Evolutionary conservation across 208 protist species (phyloP).

Genomic region (Jaenimonas drosophilae): DNA sequence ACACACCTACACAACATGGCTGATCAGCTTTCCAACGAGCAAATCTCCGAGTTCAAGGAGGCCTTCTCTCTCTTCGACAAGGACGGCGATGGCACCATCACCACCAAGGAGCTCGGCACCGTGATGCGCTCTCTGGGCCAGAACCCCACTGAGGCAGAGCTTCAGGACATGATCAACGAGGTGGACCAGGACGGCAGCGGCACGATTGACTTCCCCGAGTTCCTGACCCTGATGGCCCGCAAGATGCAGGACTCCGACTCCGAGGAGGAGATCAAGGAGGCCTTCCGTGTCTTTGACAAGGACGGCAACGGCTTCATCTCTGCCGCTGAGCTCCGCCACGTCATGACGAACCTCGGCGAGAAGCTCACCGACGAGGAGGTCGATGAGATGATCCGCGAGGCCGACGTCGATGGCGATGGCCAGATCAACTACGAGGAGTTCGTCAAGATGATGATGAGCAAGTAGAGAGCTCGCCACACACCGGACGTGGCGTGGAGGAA

Average conservation of each 20-base stretch:
- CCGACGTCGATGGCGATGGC: conserved; percentile 74
- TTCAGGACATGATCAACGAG: conserved; percentile 93
- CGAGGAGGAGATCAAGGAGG: conserved; percentile 90
- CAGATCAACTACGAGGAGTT: conserved; percentile 84
- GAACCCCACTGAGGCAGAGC: conserved; percentile 93
- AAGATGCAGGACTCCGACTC: conserved; percentile 44
- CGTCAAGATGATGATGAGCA: conserved; percentile 50
- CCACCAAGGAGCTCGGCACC: conserved; percentile 96
- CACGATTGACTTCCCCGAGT: conserved; percentile 89
- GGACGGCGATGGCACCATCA: conserved; percentile 96
- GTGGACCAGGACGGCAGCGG: conserved; percentile 94
- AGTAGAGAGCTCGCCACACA: too few relatives aligned
- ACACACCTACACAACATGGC: conserved; percentile 51
- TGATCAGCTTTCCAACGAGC: conserved; percentile 95
- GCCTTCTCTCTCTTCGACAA: conserved; percentile 97
- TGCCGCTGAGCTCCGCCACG: conserved; percentile 89
- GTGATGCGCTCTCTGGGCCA: conserved; percentile 98
- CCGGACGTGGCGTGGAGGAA: too few relatives aligned
- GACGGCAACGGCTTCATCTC: conserved; percentile 90
- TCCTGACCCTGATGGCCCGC: conserved; percentile 47
- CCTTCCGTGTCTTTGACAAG: conserved; percentile 92
- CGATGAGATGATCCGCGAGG: conserved; percentile 72
- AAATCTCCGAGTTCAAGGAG: conserved; percentile 99
- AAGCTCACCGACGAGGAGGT: conserved; percentile 84
- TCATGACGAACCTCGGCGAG: conserved; percentile 90